Conservation (phyloP, 169 alveolate genomes). For the Plasmodium malariae region DNA sequence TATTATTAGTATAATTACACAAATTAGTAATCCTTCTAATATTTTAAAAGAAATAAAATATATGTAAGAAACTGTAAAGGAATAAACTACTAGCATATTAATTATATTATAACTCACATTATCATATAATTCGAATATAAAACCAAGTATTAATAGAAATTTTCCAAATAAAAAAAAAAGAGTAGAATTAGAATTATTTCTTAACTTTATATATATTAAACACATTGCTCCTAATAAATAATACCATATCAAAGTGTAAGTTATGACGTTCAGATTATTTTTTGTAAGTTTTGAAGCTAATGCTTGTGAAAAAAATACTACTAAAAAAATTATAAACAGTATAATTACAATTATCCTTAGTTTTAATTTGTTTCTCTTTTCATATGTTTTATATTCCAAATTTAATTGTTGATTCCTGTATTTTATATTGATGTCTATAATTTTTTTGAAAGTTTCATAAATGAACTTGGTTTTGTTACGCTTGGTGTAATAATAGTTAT, state of each 20-base stretch:
- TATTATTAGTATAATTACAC: conserved; percentile 1
- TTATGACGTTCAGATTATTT: background rate
- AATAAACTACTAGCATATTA: conserved; percentile 38
- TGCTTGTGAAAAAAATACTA: conserved; percentile 20
- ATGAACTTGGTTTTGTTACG: conserved; percentile 27
- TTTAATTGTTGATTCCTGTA: conserved; percentile 76
- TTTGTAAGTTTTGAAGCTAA: conserved; percentile 1
- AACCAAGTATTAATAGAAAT: conserved; percentile 37
- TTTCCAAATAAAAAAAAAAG: conserved; percentile 30
- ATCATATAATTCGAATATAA: conserved; percentile 47
- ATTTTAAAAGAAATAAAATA: conserved; percentile 72
- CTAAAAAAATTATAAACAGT: conserved; percentile 20
- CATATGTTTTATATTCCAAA: conserved; percentile 75
- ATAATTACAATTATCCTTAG: conserved; percentile 40
- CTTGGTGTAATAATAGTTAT: conserved; percentile 9
- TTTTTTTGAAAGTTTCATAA: conserved; percentile 21
- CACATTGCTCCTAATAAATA: conserved; percentile 4
- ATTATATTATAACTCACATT: conserved; percentile 34
- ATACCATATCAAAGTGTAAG: conserved; percentile 2
- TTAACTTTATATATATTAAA: conserved; percentile 9
- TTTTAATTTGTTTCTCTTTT: conserved; percentile 59
- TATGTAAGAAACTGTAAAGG: conserved; percentile 49
- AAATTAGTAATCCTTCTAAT: conserved; percentile 43
- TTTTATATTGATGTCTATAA: conserved; percentile 38
- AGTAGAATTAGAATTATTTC: conserved; percentile 32